Evolutionary conservation across 768 basidiomycete genomes (phyloP).

Genomic region (Candolleomyces eurysporus): DNA sequence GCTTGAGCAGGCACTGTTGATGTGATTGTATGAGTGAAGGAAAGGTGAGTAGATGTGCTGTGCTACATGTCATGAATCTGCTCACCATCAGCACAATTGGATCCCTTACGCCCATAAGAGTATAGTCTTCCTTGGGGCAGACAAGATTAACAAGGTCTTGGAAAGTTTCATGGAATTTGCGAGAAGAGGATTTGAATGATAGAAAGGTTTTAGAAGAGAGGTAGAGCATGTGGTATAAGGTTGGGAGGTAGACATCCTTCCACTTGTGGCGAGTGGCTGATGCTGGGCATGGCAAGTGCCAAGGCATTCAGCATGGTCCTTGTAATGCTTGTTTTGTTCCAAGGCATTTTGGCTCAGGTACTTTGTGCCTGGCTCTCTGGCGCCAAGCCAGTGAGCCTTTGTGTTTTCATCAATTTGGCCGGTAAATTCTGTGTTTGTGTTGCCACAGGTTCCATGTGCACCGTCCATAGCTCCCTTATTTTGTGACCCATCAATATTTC

Average conservation of each 20-base stretch:
- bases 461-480: too few relatives aligned
- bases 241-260: neutral
- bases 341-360: too few relatives aligned
- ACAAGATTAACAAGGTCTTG: neutral
- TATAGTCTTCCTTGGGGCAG: neutral
- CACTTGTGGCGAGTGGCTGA: too few relatives aligned
- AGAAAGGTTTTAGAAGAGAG: neutral
- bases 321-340: too few relatives aligned
- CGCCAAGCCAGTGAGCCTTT: too few relatives aligned
- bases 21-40: neutral
- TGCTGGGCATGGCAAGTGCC: too few relatives aligned
- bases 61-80: neutral
- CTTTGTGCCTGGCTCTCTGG: too few relatives aligned
- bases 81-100: neutral
- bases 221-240: neutral
- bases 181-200: neutral
- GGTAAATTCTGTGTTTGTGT: too few relatives aligned
- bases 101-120: neutral
- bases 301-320: too few relatives aligned
- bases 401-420: too few relatives aligned
- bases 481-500: too few relatives aligned
- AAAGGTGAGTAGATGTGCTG: neutral
- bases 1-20: neutral
- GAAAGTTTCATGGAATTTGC: neutral
- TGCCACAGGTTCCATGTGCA: too few relatives aligned